Evolutionary conservation across 164 flowering plant genomes (phyloP).

Genomic region (Vitis amurensis): DNA sequence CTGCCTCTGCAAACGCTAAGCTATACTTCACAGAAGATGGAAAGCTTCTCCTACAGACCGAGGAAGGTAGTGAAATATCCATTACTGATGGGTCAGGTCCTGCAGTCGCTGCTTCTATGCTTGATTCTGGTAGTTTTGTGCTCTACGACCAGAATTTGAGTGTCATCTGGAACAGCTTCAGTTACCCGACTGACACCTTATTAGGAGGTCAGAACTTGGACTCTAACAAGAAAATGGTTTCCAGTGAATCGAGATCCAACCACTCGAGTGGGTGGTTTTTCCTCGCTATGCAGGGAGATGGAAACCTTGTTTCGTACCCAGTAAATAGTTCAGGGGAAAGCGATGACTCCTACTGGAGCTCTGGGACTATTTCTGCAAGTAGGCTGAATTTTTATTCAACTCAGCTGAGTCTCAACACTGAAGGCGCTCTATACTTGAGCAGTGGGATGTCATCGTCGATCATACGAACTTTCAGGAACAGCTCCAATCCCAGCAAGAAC

Average conservation of each 20-base stretch:
- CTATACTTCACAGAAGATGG: background rate
- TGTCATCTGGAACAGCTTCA: slow-evolving; percentile 4
- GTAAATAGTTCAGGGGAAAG: no score
- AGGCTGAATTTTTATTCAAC: no score
- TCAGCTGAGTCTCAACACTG: no score
- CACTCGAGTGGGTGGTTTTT: background rate
- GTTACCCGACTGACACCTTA: slow-evolving; percentile 4
- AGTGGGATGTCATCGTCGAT: no score
- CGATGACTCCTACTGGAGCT: no score
- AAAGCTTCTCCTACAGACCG: background rate
- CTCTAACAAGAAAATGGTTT: background rate
- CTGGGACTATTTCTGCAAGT: no score
- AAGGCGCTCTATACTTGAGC: no score
- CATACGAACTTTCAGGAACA: no score
- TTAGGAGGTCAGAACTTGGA: background rate
- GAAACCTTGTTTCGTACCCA: no score
- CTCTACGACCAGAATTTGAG: background rate
- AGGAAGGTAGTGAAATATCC: background rate
- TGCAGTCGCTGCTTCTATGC: background rate
- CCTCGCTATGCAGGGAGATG: background rate
- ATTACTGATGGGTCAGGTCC: background rate
- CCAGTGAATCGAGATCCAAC: background rate
- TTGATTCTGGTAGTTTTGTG: slow-evolving; percentile 7
- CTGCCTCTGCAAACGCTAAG: background rate
- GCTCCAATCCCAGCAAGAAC: no score